phyloP scores from a whole-genome alignment of 306 rosid species.

The Rosa rugosa region DNA sequence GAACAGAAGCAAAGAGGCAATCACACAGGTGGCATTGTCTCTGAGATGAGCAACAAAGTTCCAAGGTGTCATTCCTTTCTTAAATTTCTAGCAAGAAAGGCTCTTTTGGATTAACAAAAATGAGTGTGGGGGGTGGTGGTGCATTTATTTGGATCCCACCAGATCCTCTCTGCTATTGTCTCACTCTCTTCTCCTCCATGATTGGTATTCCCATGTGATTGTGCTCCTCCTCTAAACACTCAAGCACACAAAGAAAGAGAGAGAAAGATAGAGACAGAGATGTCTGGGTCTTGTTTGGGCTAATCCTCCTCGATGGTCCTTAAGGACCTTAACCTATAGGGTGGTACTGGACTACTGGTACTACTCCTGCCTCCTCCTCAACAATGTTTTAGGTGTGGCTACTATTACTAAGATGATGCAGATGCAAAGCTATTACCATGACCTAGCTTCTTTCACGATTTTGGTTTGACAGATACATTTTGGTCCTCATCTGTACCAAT shows the following conservation, averaged over 20 bases:
- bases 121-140: slow-evolving; percentile 26
- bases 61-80: slow-evolving; percentile 34
- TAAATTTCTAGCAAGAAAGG: slow-evolving; percentile 22
- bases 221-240: slow-evolving; percentile 53
- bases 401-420: background rate
- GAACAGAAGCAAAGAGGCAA: slow-evolving; percentile 18
- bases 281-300: slow-evolving; percentile 7
- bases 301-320: background rate
- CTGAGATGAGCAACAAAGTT: slow-evolving; percentile 33
- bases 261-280: slow-evolving; percentile 9
- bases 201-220: slow-evolving; percentile 93
- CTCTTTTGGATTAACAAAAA: slow-evolving; percentile 47
- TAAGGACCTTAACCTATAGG: background rate
- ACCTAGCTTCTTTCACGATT: background rate
- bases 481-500: slow-evolving; percentile 3
- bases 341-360: background rate
- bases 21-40: slow-evolving; percentile 31
- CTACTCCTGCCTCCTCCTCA: background rate
- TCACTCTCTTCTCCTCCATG: slow-evolving; percentile 83
- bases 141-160: slow-evolving; percentile 91
- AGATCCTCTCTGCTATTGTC: slow-evolving; percentile 97
- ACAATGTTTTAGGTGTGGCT: slow-evolving; percentile 5
- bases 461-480: slow-evolving; percentile 4
- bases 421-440: slow-evolving; percentile 1
- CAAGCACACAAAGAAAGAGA: background rate